phyloP scores from a whole-genome alignment of 148 eudicot genomes.

The Rhododendron mucronatum region DNA sequence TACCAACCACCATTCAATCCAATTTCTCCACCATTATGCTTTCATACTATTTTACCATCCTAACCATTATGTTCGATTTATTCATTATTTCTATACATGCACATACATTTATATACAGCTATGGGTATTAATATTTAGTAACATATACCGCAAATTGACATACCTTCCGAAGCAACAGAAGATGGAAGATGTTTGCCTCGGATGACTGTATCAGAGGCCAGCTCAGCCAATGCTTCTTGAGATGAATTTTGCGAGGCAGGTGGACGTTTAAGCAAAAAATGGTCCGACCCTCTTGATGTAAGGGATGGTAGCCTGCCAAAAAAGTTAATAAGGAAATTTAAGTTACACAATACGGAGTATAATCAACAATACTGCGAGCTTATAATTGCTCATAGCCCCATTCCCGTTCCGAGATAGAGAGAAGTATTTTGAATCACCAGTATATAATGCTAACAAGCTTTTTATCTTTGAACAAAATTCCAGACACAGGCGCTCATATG shows the following conservation, averaged over 20 bases:
- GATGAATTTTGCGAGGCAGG: constrained; percentile 52
- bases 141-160: constrained; percentile 2
- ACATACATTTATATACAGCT: background rate
- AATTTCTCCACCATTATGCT: background rate
- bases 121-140: background rate
- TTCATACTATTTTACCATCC: background rate
- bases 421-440: background rate
- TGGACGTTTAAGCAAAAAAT: constrained; percentile 64
- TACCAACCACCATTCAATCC: background rate
- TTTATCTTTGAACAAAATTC: background rate
- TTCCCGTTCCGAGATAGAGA: background rate
- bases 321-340: background rate
- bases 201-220: constrained; percentile 37
- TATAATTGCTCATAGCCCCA: background rate
- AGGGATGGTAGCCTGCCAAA: constrained; percentile 42
- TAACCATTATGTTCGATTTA: background rate
- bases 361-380: background rate
- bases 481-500: background rate
- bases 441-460: background rate
- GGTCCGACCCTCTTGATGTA: constrained; percentile 58
- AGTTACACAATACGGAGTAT: background rate
- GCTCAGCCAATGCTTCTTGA: constrained; percentile 60
- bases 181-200: constrained; percentile 40
- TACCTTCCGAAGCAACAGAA: constrained; percentile 57
- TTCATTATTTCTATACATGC: background rate